Evolutionary conservation across 768 basidiomycete genomes (phyloP).

Genomic region (Phylloporus rhodoxanthus): DNA sequence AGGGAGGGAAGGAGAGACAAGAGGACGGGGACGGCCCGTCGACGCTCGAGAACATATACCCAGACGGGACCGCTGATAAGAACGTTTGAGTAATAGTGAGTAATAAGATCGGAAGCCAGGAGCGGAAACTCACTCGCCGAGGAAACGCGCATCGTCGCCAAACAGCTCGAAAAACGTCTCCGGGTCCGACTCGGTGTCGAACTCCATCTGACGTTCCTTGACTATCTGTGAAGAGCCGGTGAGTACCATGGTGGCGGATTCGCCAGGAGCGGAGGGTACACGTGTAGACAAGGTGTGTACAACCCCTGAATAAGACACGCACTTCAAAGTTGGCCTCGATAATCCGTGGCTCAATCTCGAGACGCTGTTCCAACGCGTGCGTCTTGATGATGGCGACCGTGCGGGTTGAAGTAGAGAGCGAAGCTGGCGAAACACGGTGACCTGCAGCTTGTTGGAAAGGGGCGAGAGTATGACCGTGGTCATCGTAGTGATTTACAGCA

Average conservation of each 20-base stretch:
- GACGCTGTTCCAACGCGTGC: slow-evolving; percentile 65
- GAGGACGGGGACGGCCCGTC: slow-evolving; percentile 77
- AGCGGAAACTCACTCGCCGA: slow-evolving; percentile 61
- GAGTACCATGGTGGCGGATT: slow-evolving; percentile 9
- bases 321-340: slow-evolving; percentile 82
- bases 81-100: slow-evolving; percentile 6
- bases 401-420: slow-evolving; percentile 34
- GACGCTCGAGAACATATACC: slow-evolving; percentile 84
- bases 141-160: slow-evolving; percentile 65
- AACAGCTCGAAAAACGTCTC: slow-evolving; percentile 76
- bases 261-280: not conserved
- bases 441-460: slow-evolving; percentile 1
- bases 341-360: slow-evolving; percentile 77
- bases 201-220: slow-evolving; percentile 86
- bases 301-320: slow-evolving; percentile 15
- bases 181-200: slow-evolving; percentile 77
- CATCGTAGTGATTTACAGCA: slow-evolving; percentile 16
- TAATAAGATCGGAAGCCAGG: not conserved
- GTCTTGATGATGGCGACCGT: slow-evolving; percentile 83
- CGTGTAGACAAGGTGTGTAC: not conserved
- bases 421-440: slow-evolving; percentile 1
- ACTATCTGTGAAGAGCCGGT: slow-evolving; percentile 49
- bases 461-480: slow-evolving; percentile 1
- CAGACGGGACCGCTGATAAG: slow-evolving; percentile 71
- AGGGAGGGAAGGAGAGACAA: slow-evolving; percentile 63